A percentile compares a stretch with the other conserved stretches of the same genome.
Conservation (phyloP, 805 yeast genomes). For the Candida glaebosa region DNA sequence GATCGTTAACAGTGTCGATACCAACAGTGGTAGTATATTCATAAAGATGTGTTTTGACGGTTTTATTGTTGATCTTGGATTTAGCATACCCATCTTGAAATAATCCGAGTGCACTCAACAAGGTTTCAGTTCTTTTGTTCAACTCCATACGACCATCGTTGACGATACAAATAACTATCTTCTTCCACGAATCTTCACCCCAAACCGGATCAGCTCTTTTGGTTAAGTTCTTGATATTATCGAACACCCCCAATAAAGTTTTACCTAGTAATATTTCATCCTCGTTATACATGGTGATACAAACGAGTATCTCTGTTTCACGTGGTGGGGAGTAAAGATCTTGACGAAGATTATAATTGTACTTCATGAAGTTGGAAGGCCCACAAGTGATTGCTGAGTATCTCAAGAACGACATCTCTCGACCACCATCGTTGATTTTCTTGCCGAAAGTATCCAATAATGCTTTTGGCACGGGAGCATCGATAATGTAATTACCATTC, state of each 20-base stretch:
- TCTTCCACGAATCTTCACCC: slow-evolving; percentile 97
- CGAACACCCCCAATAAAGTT: slow-evolving; percentile 87
- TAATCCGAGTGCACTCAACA: slow-evolving; percentile 82
- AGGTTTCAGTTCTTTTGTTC: slow-evolving; percentile 71
- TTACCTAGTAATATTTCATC: slow-evolving; percentile 77
- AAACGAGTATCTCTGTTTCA: slow-evolving; percentile 79
- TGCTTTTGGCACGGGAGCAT: slow-evolving; percentile 39
- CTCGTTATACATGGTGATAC: slow-evolving; percentile 88
- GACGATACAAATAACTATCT: slow-evolving; percentile 82
- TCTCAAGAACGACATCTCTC: slow-evolving; percentile 81
- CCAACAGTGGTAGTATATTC: slow-evolving; percentile 94
- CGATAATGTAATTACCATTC: slow-evolving; percentile 42
- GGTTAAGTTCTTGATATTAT: slow-evolving; percentile 73
- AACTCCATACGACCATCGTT: slow-evolving; percentile 90
- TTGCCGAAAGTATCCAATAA: slow-evolving; percentile 34
- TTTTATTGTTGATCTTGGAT: slow-evolving; percentile 76
- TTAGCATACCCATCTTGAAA: slow-evolving; percentile 97
- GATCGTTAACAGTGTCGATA: slow-evolving; percentile 62
- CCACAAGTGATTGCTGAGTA: slow-evolving; percentile 94
- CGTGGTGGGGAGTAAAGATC: slow-evolving; percentile 74
- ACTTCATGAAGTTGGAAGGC: slow-evolving; percentile 62
- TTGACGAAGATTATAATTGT: slow-evolving; percentile 80
- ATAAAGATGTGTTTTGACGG: slow-evolving; percentile 83
- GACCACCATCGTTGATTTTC: slow-evolving; percentile 31
- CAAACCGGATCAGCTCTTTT: slow-evolving; percentile 66